Evolutionary conservation across 2,329 filamentous ascomycete species (phyloP), one percentile per base, ranked within the genome.

Genomic region (Fusarium heterosporum): DNA sequence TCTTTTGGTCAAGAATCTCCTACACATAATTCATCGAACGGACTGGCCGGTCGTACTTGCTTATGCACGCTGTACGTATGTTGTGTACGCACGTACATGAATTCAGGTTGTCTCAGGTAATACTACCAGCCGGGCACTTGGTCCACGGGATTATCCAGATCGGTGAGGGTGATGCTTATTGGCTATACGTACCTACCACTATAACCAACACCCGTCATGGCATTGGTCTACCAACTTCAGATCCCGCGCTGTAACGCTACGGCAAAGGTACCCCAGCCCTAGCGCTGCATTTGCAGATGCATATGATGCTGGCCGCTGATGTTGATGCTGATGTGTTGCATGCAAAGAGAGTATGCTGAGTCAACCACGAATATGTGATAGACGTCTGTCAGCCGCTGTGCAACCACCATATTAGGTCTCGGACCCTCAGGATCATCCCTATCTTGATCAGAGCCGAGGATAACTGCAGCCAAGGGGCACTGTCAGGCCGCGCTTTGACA

Each of bases 381-480:
- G 62, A 62, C 25, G 22, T 66, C 49, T 25, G 41, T 61, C 59
- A 42, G 51, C 59, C 46, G 52, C 41, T 61, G 52, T 67, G 68
- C 57, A 61, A 63, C 65, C 52, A 58, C 40, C 55, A 42, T 53
- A 30, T 51, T 56, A 63, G 59, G 52, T 67, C 54, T 30, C 34
- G 55, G 50, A 49, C 49, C 68, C 64, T 58, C 65, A 63, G 64
- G 67, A 63, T 36, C 67, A 55, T 46, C 28, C 28, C 61, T 58
- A 61, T 66, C 38, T 57, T 53, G 48, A 64, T 64, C 48, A n/a
- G 42, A 59, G 48, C 40, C 56, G 48, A 66, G 41, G 42, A 57
- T 63, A 67, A 34, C 64, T 67, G 64, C 63, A 67, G 63, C 52
- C 67, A 55, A 54, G 64, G 55, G 64, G 64, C 63, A 38, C 58